These are phyloP conservation scores for Claviceps digitariae DNA, from an alignment of 2,329 filamentous ascomycete species.

Conservation along the genomic window DNA sequence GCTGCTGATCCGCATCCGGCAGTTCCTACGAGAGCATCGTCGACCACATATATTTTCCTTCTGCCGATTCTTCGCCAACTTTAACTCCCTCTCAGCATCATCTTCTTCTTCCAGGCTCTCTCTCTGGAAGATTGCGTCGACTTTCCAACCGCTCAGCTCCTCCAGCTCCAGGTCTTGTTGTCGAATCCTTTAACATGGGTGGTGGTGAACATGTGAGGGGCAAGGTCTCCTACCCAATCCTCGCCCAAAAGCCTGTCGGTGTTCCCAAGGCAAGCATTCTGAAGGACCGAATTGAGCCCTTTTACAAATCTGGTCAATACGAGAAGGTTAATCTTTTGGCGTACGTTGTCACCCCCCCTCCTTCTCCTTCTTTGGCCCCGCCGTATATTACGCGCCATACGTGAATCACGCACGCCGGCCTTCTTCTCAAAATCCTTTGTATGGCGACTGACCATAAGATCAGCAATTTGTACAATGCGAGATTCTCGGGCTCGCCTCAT, in stretches of 20 bases:
- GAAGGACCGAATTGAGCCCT: slow-evolving; percentile 67
- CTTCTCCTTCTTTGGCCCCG: background rate
- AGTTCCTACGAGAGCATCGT: slow-evolving; percentile 11
- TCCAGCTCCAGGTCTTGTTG: slow-evolving; percentile 17
- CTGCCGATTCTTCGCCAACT: slow-evolving; percentile 14
- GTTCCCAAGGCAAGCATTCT: slow-evolving; percentile 80
- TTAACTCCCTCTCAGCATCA: slow-evolving; percentile 10
- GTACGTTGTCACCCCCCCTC: slow-evolving; percentile 28
- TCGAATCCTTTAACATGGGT: slow-evolving; percentile 32
- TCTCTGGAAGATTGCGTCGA: slow-evolving; percentile 15
- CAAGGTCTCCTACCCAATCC: slow-evolving; percentile 36
- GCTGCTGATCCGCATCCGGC: slow-evolving; percentile 12
- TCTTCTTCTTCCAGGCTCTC: slow-evolving; percentile 6
- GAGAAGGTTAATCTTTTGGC: slow-evolving; percentile 58
- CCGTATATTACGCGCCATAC: background rate
- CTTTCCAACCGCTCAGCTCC: slow-evolving; percentile 25
- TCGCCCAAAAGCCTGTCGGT: slow-evolving; percentile 44
- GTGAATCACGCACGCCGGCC: too few species aligned
- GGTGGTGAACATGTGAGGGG: slow-evolving; percentile 32
- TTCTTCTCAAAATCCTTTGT: background rate
- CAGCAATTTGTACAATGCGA: slow-evolving; percentile 26
- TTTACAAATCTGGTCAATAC: slow-evolving; percentile 70
- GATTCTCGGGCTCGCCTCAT: slow-evolving; percentile 52
- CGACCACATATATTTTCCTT: slow-evolving; percentile 12
- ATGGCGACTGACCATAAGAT: background rate